Base-by-base conservation (phyloP, 805 yeast species). In the Brettanomyces sp. region DNA sequence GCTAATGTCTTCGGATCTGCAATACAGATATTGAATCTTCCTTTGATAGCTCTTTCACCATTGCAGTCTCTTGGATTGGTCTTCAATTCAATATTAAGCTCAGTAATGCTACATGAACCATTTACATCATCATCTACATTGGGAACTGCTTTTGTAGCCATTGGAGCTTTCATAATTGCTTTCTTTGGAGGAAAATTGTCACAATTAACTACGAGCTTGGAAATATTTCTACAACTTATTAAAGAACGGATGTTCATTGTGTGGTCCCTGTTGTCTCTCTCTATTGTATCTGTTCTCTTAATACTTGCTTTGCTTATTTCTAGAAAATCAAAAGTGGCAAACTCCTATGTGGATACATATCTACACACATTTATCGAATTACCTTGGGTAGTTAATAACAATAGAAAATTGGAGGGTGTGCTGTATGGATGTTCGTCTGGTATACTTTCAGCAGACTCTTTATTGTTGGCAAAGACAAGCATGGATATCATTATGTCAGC, bases 31-130 rank as follows among this genome's bases (percentile, higher is more conserved):
- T 77, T 93, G 1, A 83, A 95, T 2, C 67, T 88, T 38, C 96
- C 96, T 1, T 67, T 89, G 49, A 82, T 87, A 39, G 73, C 89
- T 2, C 62, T 88, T 47, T 80, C 89, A 23, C 95, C 96, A 0
- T 65, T 88, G 45, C 96, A 88, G 59, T 87, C 95, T 24, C 78
- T 82, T 23, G 95, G 96, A 0, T 70, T 89, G n/a, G 89, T 88
- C 3, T 88, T 89, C 70, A 89, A 89, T 62, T 78, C 93, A 0
- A 62, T 85, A 2, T 76, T 87, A 56, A 85, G 93, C 39, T 60
- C 83, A 18, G 47, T 85, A 9, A 63, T 88, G 12, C 73, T 88
- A 12, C 69, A 79, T 32, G 96, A 88, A 57, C 68, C 70, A 1
- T 85, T 86, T 59, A 80, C 90, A 1, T 49, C 53, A 23, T 66